Conservation (phyloP, 2,329 filamentous ascomycete species). For the Colletotrichum sp. region DNA sequence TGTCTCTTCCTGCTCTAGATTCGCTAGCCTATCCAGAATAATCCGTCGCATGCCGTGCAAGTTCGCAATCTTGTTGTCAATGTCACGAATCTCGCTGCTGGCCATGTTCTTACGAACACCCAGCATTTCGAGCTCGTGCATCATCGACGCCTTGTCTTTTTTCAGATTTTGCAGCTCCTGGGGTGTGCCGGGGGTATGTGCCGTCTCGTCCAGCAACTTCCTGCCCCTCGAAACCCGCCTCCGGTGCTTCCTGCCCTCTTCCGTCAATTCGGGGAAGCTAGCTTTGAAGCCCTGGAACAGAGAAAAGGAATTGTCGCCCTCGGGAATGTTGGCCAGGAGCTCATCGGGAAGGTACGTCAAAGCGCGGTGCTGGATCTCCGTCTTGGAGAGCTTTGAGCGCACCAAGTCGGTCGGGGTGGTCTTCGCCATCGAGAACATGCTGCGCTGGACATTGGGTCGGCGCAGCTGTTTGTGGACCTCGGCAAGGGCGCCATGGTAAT, state of each 20-base stretch:
- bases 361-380: slow-evolving; percentile 93
- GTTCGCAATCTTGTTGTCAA: slow-evolving; percentile 96
- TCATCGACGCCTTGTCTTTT: slow-evolving; percentile 79
- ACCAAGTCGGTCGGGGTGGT: slow-evolving; percentile 94
- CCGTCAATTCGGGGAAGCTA: slow-evolving; percentile 74
- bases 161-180: slow-evolving; percentile 76
- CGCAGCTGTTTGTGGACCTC: slow-evolving; percentile 90
- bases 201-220: slow-evolving; percentile 74
- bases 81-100: slow-evolving; percentile 92
- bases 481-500: slow-evolving; percentile 85
- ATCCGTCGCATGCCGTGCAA: slow-evolving; percentile 92
- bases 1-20: slow-evolving; percentile 88
- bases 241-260: slow-evolving; percentile 74
- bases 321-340: slow-evolving; percentile 86
- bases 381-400: slow-evolving; percentile 85
- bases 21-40: slow-evolving; percentile 84
- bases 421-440: slow-evolving; percentile 88
- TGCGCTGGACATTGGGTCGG: slow-evolving; percentile 82
- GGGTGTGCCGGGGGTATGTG: slow-evolving; percentile 59
- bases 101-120: slow-evolving; percentile 96
- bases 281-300: slow-evolving; percentile 97
- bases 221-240: slow-evolving; percentile 76
- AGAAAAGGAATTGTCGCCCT: slow-evolving; percentile 84
- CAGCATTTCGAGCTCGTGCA: slow-evolving; percentile 90
- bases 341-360: slow-evolving; percentile 89